Conservation (phyloP, 129 eudicot species). For the Pittosporum tobira region DNA sequence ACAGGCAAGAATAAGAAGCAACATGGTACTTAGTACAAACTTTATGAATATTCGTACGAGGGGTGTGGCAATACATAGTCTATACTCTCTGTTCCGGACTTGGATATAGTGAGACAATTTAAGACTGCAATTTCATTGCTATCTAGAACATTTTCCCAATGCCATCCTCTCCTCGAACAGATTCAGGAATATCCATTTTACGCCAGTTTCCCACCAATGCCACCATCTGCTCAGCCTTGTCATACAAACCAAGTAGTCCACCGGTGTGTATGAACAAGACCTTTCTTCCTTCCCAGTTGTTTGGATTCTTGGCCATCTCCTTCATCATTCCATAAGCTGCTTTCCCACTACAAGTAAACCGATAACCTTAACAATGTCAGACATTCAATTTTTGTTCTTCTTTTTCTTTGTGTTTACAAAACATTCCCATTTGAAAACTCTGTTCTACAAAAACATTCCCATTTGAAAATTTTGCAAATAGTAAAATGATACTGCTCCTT, state of each 20-base stretch:
- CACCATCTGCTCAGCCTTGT: constrained; percentile 58
- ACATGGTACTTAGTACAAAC: too few relatives aligned
- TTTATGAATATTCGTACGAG: too few relatives aligned
- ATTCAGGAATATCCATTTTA: constrained; percentile 63
- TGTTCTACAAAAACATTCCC: too few relatives aligned
- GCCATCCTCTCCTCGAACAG: constrained; percentile 73
- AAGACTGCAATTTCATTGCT: not conserved
- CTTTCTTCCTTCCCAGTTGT: constrained; percentile 79
- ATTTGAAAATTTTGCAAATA: too few relatives aligned
- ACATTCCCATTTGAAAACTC: too few relatives aligned
- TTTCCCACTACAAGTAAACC: constrained; percentile 56
- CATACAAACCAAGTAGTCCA: constrained; percentile 82
- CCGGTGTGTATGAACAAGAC: constrained; percentile 95
- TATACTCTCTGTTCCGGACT: not conserved
- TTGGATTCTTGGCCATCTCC: constrained; percentile 67
- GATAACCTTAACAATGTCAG: not conserved
- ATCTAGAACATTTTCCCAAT: constrained; percentile 77
- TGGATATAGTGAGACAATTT: not conserved
- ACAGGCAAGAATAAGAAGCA: too few relatives aligned
- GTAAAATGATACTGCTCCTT: too few relatives aligned
- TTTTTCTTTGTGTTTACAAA: too few relatives aligned
- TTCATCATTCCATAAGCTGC: constrained; percentile 86
- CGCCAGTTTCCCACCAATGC: constrained; percentile 60
- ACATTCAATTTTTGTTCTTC: too few relatives aligned
- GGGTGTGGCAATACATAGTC: too few relatives aligned